phyloP scores from a whole-genome alignment of 2,329 filamentous ascomycete species.

The Metarhizium anisopliae region DNA sequence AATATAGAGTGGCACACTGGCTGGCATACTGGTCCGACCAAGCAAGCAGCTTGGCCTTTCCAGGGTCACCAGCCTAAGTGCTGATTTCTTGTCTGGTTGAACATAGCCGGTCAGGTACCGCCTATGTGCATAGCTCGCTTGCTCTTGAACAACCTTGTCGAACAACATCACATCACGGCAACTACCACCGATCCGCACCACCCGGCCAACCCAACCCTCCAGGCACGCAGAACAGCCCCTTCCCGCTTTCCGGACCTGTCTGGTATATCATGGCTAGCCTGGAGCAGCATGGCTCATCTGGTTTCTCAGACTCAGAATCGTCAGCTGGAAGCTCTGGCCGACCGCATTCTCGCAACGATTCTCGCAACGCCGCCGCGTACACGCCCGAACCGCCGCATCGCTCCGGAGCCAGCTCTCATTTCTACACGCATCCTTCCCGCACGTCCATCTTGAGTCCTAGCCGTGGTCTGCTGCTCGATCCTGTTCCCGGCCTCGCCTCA shows the following conservation, averaged over 20 bases:
- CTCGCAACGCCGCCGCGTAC: conserved; percentile 12
- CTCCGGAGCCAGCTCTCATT: conserved; percentile 34
- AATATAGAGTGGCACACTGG: not conserved
- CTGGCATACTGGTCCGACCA: not conserved
- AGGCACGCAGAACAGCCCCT: not conserved
- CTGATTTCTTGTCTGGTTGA: not conserved
- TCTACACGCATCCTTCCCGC: conserved; percentile 22
- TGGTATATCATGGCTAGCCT: conserved; percentile 9
- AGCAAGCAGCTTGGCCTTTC: not conserved
- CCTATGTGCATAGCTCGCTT: not conserved
- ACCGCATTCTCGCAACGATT: conserved; percentile 5
- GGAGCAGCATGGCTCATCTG: conserved; percentile 17
- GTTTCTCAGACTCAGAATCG: conserved; percentile 15
- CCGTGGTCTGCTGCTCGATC: conserved; percentile 22
- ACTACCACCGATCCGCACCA: not conserved
- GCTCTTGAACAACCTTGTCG: not conserved
- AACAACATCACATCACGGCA: not conserved
- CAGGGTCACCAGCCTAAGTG: not conserved
- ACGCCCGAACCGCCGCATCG: conserved; percentile 25
- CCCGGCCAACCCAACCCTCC: conserved; percentile 17
- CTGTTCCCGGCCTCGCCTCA: conserved; percentile 4
- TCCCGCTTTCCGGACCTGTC: not conserved
- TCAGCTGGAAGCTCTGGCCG: conserved; percentile 10
- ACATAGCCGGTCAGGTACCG: not conserved
- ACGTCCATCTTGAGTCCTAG: conserved; percentile 40